Base-by-base conservation (phyloP, 768 basidiomycete species). In the Astraeus odoratus region DNA sequence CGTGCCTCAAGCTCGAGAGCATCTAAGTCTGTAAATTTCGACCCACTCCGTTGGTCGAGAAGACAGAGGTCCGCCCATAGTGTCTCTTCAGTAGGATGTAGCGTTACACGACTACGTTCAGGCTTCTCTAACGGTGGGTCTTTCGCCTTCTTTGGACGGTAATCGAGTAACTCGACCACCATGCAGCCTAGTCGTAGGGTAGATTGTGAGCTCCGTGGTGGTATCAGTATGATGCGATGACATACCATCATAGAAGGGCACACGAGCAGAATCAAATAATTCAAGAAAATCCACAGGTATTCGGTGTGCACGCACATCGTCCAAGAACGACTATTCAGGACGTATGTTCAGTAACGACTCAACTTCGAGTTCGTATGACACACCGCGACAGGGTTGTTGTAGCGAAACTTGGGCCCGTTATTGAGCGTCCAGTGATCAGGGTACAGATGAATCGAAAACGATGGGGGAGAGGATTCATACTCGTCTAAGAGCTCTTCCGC, bases 261-360 rank as follows among this genome's bases (percentile, higher is more conserved):
- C 74, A 46, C 72, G 73, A 3, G 80, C 77, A 18, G 73, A 65
- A 50, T 92, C 84, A 53, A 92, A 89, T 23, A 89, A 65, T 49
- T 89, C 85, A 10, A 90, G 70, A 59, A 87, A 89, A 66, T 92
- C 89, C 24, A 84, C 80, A 10, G 89, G 89, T 71, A 92, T 90
- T 38, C 87, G 74, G 53, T 86, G 78, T 7, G 82, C 81, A 38
- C 86, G 78, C 43, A 92, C 81, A 57, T 92, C 89, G 56, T 92
- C 89, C 31, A 92, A 70, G 6, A 92, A 64, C 36, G 83, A 81
- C 88, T 91, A 55, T 19, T 36, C 35, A 10, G 18, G 44, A 20
- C 39, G 25, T 4, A 20, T 18, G 39, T 26, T 50, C 39, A 51
- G 44, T 42, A 33, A 33, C 37, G 19, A 40, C 18, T 51, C 29